A percentile compares a stretch with the other conserved stretches of the same genome.
Evolutionary conservation across 1,139 yeast species (phyloP).

Genomic region (Zygoascus hellenicus): DNA sequence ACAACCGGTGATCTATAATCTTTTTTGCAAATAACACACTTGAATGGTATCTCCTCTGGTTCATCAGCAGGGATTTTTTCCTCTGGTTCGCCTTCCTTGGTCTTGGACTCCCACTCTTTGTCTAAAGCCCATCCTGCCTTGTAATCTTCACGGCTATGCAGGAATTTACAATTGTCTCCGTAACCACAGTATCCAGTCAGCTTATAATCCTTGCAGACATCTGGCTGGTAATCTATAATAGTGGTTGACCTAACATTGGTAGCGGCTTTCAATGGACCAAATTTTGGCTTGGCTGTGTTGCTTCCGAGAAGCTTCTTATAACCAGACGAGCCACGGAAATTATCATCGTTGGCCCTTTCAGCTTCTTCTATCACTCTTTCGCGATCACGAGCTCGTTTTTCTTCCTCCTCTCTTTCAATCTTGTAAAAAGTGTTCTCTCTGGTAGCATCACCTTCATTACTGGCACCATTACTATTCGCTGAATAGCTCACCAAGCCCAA

Average conservation of each 20-base stretch:
- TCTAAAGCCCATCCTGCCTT: conserved; percentile 63
- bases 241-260: conserved; percentile 63
- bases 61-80: conserved; percentile 16
- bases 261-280: conserved; percentile 32
- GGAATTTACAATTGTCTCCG: conserved; percentile 96
- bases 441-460: conserved; percentile 31
- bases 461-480: not conserved
- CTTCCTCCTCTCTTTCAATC: conserved; percentile 29
- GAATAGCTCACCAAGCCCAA: conserved; percentile 19
- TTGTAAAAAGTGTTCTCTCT: conserved; percentile 31
- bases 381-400: conserved; percentile 19
- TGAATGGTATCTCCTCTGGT: conserved; percentile 44
- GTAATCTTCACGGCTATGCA: conserved; percentile 85
- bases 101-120: conserved; percentile 60
- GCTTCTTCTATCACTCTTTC: conserved; percentile 6
- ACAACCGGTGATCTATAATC: conserved; percentile 55
- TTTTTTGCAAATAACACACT: conserved; percentile 57
- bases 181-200: conserved; percentile 95
- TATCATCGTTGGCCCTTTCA: conserved; percentile 22
- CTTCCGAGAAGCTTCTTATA: conserved; percentile 28
- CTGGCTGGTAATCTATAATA: conserved; percentile 86
- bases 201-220: conserved; percentile 86
- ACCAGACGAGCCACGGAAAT: conserved; percentile 34
- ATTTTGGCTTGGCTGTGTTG: conserved; percentile 14
- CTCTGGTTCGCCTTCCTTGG: conserved; percentile 12